Conservation (phyloP, 2,329 filamentous ascomycete species). For the Exophiala bonariae region DNA sequence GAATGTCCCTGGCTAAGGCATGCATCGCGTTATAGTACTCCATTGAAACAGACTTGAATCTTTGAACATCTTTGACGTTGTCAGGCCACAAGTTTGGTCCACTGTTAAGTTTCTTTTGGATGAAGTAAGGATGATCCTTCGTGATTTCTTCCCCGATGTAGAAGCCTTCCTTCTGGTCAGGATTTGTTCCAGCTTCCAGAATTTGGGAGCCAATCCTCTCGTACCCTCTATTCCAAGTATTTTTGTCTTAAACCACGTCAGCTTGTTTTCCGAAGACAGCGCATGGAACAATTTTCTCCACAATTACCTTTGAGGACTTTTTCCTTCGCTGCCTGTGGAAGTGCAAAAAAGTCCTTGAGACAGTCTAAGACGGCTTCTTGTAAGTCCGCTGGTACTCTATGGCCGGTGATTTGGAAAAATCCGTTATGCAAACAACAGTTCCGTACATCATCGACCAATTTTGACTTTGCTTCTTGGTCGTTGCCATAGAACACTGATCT, state of each 20-base stretch:
- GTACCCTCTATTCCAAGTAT: slow-evolving; percentile 31
- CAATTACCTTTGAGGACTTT: slow-evolving; percentile 37
- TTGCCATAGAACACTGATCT: slow-evolving; percentile 31
- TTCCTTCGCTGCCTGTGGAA: slow-evolving; percentile 45
- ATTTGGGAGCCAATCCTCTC: slow-evolving; percentile 31
- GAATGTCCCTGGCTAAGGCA: slow-evolving; percentile 21
- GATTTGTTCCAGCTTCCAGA: slow-evolving; percentile 26
- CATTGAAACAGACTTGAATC: slow-evolving; percentile 10
- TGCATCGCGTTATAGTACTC: slow-evolving; percentile 22
- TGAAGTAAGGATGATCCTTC: slow-evolving; percentile 20
- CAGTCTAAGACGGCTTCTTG: slow-evolving; percentile 45
- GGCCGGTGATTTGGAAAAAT: slow-evolving; percentile 56
- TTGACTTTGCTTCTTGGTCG: slow-evolving; percentile 31
- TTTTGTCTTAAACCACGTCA: slow-evolving; percentile 31
- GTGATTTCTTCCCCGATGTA: slow-evolving; percentile 27
- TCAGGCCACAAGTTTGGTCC: slow-evolving; percentile 25
- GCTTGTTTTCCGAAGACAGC: neutral
- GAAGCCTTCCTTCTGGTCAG: slow-evolving; percentile 32
- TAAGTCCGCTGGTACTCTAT: slow-evolving; percentile 43
- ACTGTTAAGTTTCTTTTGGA: slow-evolving; percentile 27
- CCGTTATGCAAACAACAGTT: slow-evolving; percentile 48
- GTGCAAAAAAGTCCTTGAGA: slow-evolving; percentile 49
- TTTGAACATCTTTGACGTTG: slow-evolving; percentile 1
- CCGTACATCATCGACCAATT: slow-evolving; percentile 37
- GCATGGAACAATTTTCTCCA: neutral